Conservation (phyloP, 2,329 filamentous ascomycete species). For the Fusarium illudens region DNA sequence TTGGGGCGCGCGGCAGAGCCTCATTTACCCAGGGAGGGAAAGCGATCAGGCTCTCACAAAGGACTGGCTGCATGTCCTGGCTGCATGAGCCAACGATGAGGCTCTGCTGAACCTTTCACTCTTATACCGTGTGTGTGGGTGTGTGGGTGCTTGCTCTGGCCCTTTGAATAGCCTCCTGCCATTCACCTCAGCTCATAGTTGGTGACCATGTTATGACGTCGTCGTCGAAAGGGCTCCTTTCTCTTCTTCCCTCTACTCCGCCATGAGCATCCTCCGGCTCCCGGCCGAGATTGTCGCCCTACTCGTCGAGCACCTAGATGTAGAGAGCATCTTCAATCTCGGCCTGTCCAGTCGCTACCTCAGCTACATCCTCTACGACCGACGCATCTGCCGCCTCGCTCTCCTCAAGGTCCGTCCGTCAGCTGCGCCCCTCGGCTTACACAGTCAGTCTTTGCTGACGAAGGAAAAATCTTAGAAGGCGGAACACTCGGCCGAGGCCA, state of each 20-base stretch:
- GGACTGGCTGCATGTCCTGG: no score
- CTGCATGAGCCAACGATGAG: constrained; percentile 5
- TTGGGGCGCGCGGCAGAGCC: neutral
- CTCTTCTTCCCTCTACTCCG: constrained; percentile 34
- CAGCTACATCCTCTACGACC: constrained; percentile 59
- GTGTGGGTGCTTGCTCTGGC: neutral
- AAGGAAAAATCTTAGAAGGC: constrained; percentile 31
- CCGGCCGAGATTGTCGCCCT: constrained; percentile 73
- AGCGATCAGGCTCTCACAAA: neutral
- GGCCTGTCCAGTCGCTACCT: constrained; percentile 62
- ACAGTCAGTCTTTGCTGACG: constrained; percentile 34
- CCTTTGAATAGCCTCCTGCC: constrained; percentile 14
- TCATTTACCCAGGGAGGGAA: neutral
- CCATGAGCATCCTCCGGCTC: constrained; percentile 53
- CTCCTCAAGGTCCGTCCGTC: constrained; percentile 63
- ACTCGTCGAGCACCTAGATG: constrained; percentile 62
- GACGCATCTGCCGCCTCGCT: constrained; percentile 64
- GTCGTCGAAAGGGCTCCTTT: neutral
- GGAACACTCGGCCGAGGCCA: constrained; percentile 36
- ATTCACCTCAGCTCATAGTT: neutral
- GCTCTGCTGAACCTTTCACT: constrained; percentile 16
- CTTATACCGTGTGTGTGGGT: constrained; percentile 6
- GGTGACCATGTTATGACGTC: constrained; percentile 16
- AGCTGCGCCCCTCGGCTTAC: neutral
- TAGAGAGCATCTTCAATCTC: constrained; percentile 67